Evolutionary conservation across 1,284 basidiomycete genomes (phyloP).

Genomic region (Naganishia sp.): DNA sequence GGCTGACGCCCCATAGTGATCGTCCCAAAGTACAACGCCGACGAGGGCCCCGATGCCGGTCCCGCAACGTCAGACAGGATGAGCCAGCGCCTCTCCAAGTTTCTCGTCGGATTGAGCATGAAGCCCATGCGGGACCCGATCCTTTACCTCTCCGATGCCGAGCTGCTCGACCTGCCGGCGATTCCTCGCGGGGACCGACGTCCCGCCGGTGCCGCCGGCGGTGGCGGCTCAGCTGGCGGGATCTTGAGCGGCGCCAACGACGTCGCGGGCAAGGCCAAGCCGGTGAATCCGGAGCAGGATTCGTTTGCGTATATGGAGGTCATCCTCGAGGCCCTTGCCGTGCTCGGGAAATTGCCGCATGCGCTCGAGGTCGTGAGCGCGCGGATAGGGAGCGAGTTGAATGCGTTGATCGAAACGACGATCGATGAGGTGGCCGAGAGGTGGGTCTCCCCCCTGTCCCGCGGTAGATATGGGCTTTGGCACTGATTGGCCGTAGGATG

Average conservation of each 20-base stretch:
- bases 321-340: slow-evolving; percentile 85
- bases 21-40: slow-evolving; percentile 65
- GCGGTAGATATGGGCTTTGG: too few species aligned
- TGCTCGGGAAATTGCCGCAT: slow-evolving; percentile 82
- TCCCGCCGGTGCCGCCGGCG: slow-evolving; percentile 16
- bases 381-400: slow-evolving; percentile 81
- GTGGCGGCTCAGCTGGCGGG: neutral
- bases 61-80: slow-evolving; percentile 5
- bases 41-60: slow-evolving; percentile 54
- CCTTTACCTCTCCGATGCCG: slow-evolving; percentile 63
- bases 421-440: slow-evolving; percentile 89
- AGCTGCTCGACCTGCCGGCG: slow-evolving; percentile 30
- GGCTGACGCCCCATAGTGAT: slow-evolving; percentile 15
- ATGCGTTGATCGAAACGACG: slow-evolving; percentile 79
- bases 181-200: slow-evolving; percentile 32
- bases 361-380: slow-evolving; percentile 84
- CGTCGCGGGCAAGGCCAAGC: slow-evolving; percentile 2
- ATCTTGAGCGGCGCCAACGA: slow-evolving; percentile 5
- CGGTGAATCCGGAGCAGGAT: slow-evolving; percentile 79
- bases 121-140: slow-evolving; percentile 76
- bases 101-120: slow-evolving; percentile 68
- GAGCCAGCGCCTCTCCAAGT: slow-evolving; percentile 57
- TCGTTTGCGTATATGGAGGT: slow-evolving; percentile 94
- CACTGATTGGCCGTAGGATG: slow-evolving; percentile 7
- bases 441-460: slow-evolving; percentile 45